A percentile compares a stretch with the other conserved stretches of the same genome.
phyloP scores from a whole-genome alignment of 805 yeast species.

The Spathaspora sp. region DNA sequence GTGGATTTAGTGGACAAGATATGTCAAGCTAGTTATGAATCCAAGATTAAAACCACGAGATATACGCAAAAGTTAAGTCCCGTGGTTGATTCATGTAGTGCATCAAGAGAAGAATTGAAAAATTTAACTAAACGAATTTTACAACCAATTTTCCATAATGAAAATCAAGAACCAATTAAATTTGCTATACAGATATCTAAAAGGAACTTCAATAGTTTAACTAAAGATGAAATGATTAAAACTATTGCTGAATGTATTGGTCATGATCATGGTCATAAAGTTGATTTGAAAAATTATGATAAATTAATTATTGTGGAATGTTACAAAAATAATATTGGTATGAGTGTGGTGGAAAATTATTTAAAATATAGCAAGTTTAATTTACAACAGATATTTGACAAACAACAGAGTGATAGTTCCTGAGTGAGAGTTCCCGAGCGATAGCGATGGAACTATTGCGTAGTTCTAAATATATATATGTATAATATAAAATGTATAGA shows the following conservation, averaged over 20 bases:
- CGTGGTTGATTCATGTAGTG: constrained; percentile 67
- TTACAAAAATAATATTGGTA: constrained; percentile 83
- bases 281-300: constrained; percentile 78
- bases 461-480: not conserved
- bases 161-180: constrained; percentile 30
- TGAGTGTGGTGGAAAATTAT: constrained; percentile 73
- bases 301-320: constrained; percentile 81
- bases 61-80: constrained; percentile 82
- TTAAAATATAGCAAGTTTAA: constrained; percentile 66
- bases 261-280: constrained; percentile 63
- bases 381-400: constrained; percentile 75
- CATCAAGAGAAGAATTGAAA: constrained; percentile 63
- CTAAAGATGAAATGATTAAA: constrained; percentile 69
- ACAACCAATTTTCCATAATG: constrained; percentile 61
- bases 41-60: constrained; percentile 57
- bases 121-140: constrained; percentile 59
- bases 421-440: not conserved
- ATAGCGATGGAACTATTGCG: too few species aligned
- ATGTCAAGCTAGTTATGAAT: constrained; percentile 55
- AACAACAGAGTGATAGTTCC: constrained; percentile 13
- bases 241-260: constrained; percentile 73
- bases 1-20: constrained; percentile 62
- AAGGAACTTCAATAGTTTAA: constrained; percentile 73
- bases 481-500: too few species aligned
- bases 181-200: constrained; percentile 82